A percentile compares a stretch with the other conserved stretches of the same genome.
Conservation (phyloP, 2,329 filamentous ascomycete species). For the Epichloe bromicola region DNA sequence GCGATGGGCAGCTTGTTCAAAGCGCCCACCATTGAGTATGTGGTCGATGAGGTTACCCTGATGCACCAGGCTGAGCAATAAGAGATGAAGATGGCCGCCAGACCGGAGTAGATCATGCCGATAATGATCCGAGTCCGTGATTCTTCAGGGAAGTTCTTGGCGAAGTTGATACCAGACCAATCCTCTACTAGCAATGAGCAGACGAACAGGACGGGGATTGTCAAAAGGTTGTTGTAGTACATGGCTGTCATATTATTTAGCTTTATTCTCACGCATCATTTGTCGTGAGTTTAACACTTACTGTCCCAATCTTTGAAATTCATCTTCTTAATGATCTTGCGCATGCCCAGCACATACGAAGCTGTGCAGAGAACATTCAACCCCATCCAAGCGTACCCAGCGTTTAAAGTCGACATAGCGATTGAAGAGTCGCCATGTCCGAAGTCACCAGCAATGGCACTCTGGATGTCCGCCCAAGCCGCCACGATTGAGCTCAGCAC, state of each 20-base stretch:
- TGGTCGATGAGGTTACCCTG: constrained; percentile 90
- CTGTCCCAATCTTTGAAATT: constrained; percentile 99
- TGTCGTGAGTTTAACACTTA: constrained; percentile 37
- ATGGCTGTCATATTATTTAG: constrained; percentile 54
- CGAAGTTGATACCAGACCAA: constrained; percentile 78
- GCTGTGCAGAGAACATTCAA: constrained; percentile 94
- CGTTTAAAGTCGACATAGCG: constrained; percentile 78
- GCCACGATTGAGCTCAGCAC: constrained; percentile 88
- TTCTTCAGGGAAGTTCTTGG: constrained; percentile 76
- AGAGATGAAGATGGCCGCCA: constrained; percentile 95
- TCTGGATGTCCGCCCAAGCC: constrained; percentile 93
- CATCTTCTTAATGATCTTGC: constrained; percentile 97
- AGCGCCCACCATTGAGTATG: constrained; percentile 96
- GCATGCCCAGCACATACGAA: constrained; percentile 81
- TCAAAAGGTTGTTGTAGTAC: constrained; percentile 99
- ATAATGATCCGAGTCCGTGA: constrained; percentile 66
- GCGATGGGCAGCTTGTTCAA: constrained; percentile 97
- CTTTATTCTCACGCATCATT: not conserved
- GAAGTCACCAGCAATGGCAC: constrained; percentile 55
- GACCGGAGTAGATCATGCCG: constrained; percentile 87
- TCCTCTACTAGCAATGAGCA: constrained; percentile 77
- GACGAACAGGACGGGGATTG: constrained; percentile 78
- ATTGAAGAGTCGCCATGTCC: constrained; percentile 48
- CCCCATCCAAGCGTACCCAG: constrained; percentile 96
- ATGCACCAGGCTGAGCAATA: constrained; percentile 99